Base-by-base conservation (phyloP, 2,329 filamentous ascomycete genomes). In the Pseudogymnoascus sp. region DNA sequence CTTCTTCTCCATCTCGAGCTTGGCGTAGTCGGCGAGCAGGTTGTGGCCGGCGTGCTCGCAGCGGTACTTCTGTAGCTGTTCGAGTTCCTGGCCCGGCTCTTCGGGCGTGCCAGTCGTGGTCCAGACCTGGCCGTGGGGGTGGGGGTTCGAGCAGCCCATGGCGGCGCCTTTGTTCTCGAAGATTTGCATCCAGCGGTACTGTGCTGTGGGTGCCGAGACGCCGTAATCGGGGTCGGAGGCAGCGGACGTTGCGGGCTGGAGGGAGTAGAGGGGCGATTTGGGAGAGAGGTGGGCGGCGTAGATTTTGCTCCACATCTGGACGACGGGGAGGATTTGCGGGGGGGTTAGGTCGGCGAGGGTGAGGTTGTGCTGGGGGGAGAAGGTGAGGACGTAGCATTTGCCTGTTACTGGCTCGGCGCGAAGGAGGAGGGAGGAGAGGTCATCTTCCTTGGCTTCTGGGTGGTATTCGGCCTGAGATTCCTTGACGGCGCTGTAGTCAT, bases 141-240 rank as follows among this genome's bases (percentile, higher is more conserved):
- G 94, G 0, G 94, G 94, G 74, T 99, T 99, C 1, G 93, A 97
- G 79, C 94, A 99, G 60, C 94, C 94, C 94, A 99, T 99, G 9
- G 93, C 91, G 0, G 90, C 86, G 60, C 94, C 94, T 77, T 99
- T 99, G 80, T 99, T 99, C 78, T 99, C 94, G 66, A 99, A 99
- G 67, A 99, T 97, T 74, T 99, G 94, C 92, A 99, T 97, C 77
- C 96, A 97, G 61, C 89, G 85, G 70, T 96, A 91, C 75, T 96
- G 91, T 61, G 89, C 83, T 60, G 82, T 85, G 4, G 91, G 88
- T 28, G 77, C 76, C 22, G 77, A 73, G 11, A 78, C 75, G 8
- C 78, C 75, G 22, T 77, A 75, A 38, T 78, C 73, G 7, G 80
- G 77, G 22, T 49, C 62, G n/a, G 66, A 61, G 7, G 67, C 65